Evolutionary conservation across 2,329 filamentous ascomycete species (phyloP).

Genomic region (Annulohypoxylon truncatum): DNA sequence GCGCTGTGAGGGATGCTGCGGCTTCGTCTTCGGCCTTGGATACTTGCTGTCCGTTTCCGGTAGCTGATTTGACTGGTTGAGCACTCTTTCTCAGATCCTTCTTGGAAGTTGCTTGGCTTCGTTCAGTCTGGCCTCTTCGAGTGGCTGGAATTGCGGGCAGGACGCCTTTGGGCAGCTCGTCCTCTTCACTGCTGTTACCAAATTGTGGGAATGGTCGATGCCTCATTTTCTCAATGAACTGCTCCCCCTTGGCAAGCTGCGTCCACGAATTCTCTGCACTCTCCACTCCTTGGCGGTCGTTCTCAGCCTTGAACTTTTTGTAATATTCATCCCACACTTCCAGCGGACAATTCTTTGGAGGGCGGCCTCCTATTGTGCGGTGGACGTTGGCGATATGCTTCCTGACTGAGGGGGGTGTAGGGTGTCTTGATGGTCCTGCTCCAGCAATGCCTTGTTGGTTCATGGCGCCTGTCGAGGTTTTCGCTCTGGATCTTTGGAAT

Average conservation of each 20-base stretch:
- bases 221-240: constrained; percentile 33
- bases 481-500: neutral
- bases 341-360: constrained; percentile 2
- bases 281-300: constrained; percentile 15
- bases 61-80: neutral
- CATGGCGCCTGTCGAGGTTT: constrained; percentile 4
- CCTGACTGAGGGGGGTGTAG: neutral
- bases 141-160: neutral
- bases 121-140: neutral
- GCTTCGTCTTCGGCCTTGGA: neutral
- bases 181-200: neutral
- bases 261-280: constrained; percentile 25
- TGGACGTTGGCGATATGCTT: constrained; percentile 14
- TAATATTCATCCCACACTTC: constrained; percentile 21
- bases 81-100: neutral
- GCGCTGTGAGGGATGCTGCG: neutral
- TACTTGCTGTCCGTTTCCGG: neutral
- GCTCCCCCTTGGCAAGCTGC: constrained; percentile 18
- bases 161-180: neutral
- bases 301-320: constrained; percentile 6
- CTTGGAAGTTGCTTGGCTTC: neutral
- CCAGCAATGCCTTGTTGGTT: neutral
- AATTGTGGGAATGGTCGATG: constrained; percentile 4
- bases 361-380: constrained; percentile 4
- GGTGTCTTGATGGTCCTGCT: neutral